Evolutionary conservation across 306 rosid genomes (phyloP).

Genomic region (Sesbania bispinosa): DNA sequence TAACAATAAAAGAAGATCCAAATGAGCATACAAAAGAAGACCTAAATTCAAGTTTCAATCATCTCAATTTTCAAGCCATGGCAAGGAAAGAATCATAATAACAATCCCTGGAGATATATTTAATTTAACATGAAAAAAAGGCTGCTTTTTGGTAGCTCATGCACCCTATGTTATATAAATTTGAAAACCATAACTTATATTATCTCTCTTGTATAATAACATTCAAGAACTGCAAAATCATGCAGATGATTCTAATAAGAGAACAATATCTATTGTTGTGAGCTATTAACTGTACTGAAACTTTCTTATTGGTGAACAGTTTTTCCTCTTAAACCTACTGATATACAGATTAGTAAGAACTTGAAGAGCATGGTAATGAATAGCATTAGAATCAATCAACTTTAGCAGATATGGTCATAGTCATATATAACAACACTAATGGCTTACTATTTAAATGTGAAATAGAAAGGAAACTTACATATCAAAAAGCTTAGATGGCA

Average conservation of each 20-base stretch:
- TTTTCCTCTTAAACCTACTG: background rate
- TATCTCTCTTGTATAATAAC: background rate
- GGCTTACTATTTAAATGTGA: background rate
- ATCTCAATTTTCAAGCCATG: background rate
- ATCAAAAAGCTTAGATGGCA: constrained; percentile 71
- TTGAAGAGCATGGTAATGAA: constrained; percentile 19
- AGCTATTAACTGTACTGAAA: background rate
- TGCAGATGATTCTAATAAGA: background rate
- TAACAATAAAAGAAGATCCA: background rate
- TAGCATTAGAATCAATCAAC: background rate
- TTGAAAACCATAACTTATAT: background rate
- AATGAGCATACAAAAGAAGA: background rate
- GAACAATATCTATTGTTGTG: background rate
- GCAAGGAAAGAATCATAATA: background rate
- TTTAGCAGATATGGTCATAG: background rate
- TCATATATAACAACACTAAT: background rate
- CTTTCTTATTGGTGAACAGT: background rate
- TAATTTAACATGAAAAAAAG: background rate
- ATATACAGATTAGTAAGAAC: background rate
- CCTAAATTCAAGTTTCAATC: background rate
- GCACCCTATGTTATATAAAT: background rate
- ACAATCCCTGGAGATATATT: background rate
- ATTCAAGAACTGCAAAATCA: constrained; percentile 1
- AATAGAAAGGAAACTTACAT: constrained; percentile 52
- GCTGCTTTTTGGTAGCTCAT: background rate